Conservation (phyloP, 2,329 filamentous ascomycete genomes). For the Hypoxylon sp. region DNA sequence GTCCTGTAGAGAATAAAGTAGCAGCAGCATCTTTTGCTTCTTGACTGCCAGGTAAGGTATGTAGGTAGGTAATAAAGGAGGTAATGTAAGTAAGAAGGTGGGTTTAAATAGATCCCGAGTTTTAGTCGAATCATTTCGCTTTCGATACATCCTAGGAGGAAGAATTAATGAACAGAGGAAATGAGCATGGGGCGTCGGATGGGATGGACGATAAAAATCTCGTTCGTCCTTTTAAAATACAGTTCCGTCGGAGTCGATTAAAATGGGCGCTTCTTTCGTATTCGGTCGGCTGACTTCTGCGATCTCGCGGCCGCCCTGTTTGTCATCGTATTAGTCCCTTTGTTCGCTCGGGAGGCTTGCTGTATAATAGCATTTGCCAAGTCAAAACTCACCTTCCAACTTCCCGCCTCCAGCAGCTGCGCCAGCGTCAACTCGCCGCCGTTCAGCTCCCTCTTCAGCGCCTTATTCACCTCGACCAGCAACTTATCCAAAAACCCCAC, state of each 20-base stretch:
- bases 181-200: constrained; percentile 11
- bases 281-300: constrained; percentile 96
- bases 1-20: constrained; percentile 13
- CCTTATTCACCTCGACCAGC: constrained; percentile 73
- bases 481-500: constrained; percentile 80
- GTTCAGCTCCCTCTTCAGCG: constrained; percentile 71
- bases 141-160: constrained; percentile 15
- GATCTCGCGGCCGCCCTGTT: constrained; percentile 88
- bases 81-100: not conserved
- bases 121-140: constrained; percentile 20
- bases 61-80: constrained; percentile 24
- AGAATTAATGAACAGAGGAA: constrained; percentile 23
- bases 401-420: constrained; percentile 94
- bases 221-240: constrained; percentile 74
- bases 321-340: constrained; percentile 18
- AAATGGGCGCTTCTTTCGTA: constrained; percentile 94
- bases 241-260: constrained; percentile 95
- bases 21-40: constrained; percentile 8
- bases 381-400: constrained; percentile 79
- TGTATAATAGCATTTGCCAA: too few relatives aligned
- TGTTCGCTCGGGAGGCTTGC: not conserved
- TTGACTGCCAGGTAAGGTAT: constrained; percentile 9
- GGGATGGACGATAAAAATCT: not conserved
- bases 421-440: constrained; percentile 81
- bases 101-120: constrained; percentile 14